Evolutionary conservation across 1,284 basidiomycete species (phyloP), one percentile per base, ranked within the genome.

Genomic region (Ustilago tritici): DNA sequence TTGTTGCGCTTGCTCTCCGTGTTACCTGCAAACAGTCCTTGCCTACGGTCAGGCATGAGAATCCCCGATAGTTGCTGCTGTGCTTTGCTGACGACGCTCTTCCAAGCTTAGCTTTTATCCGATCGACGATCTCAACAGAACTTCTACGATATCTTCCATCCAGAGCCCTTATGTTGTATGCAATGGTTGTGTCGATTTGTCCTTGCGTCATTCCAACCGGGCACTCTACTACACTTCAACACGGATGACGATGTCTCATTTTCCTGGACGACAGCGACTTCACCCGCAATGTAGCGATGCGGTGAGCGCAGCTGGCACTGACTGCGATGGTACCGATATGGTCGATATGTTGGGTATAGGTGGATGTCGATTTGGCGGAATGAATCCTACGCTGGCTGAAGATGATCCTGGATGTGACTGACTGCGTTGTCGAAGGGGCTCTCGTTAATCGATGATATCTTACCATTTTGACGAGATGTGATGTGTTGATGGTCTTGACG

Each of bases 401-500:
- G 31, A 46, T 36, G 32, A 23, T 28, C 17, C 10, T 7, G 36
- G 31, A 43, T 64, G 61, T 43, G 57, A 56, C 62, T 49, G 49
- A 53, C 61, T 73, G 62, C 62, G 62, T 58, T 68, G 62, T 56
- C 23, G 60, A 31, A 36, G 55, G 50, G 36, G 3, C 23, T 28
- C 35, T 53, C 40, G 19, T 57, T 35, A 43, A 63, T 70, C 43
- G 62, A 70, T 64, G 67, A 62, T 55, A 66, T 38, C 75, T 77
- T 73, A 77, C 75, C 75, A 77, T 77, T 66, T 77, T 77, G 75
- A 77, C 66, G 75, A 58, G 38, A 52, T 70, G 63, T 70, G 66
- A 61, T 59, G 66, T 70, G 67, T 73, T 73, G 66, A 73, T 73
- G 75, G 75, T 77, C 67, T 77, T 77, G 75, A 77, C 65, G 75